These are phyloP conservation scores for Tubosaeta brunneosetosa DNA, from an alignment of 768 basidiomycete species.

Conservation along the genomic window DNA sequence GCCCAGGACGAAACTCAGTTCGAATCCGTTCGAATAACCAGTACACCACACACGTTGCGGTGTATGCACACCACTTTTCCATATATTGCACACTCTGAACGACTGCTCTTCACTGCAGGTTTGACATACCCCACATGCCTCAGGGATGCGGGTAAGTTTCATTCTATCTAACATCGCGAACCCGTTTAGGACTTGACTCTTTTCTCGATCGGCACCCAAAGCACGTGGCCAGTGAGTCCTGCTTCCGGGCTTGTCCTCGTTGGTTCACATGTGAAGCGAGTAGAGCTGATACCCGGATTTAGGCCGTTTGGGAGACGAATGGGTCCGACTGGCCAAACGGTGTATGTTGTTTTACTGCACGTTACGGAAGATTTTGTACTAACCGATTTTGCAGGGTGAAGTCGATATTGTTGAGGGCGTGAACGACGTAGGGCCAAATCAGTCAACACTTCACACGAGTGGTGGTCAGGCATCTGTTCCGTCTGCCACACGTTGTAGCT, in stretches of 20 bases:
- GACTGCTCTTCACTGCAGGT: conserved; percentile 12
- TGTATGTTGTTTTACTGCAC: conserved; percentile 7
- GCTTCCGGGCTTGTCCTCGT: neutral
- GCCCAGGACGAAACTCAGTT: conserved; percentile 35
- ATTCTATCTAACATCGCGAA: neutral
- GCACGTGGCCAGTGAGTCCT: conserved; percentile 35
- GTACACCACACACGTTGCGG: conserved; percentile 33
- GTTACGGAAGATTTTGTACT: neutral
- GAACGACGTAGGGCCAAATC: conserved; percentile 50
- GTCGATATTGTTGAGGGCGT: conserved; percentile 38
- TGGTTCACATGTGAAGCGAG: conserved; percentile 3
- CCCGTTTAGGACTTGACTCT: neutral
- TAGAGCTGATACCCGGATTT: conserved; percentile 5
- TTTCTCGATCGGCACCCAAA: conserved; percentile 6
- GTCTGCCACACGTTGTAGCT: neutral
- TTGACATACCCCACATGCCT: conserved; percentile 36
- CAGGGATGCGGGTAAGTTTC: conserved; percentile 31
- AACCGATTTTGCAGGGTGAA: conserved; percentile 22
- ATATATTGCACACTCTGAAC: neutral
- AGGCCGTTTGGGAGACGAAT: conserved; percentile 29
- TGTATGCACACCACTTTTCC: conserved; percentile 18
- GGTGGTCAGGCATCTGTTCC: conserved; percentile 30
- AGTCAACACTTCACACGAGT: conserved; percentile 53
- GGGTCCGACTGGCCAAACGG: conserved; percentile 23
- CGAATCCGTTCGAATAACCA: conserved; percentile 29